Base-by-base conservation (phyloP, 2,329 filamentous ascomycete genomes). In the Colletotrichum spaethianum region DNA sequence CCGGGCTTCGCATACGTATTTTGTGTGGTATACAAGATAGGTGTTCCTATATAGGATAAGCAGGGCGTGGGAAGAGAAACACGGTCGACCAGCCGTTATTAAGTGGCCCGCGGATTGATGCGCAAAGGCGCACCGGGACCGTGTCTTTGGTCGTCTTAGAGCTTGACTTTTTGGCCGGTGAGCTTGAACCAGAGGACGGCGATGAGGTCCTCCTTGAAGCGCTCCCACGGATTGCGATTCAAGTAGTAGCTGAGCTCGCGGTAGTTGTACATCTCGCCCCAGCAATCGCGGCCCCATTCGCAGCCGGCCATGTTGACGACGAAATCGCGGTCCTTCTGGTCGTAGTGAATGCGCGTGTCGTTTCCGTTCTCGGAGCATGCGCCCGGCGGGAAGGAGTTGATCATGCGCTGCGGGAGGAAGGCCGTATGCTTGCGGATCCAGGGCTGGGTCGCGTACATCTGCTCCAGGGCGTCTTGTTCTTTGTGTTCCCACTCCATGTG, bases 401-500 rank as follows among this genome's bases (percentile, higher is more conserved):
- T 94, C 83, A 91, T 93, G 76, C 96, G 93, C 81, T 98, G 96
- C 0, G 93, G 93, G 57, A 98, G 88, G 83, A 99, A 99, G 5
- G 91, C 96, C 3, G 95, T 92, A 77, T 96, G 93, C 67, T 94
- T 91, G 71, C 96, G 91, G 65, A 98, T 91, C 95, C 96, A 99
- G 0, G 96, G 94, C 80, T 98, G 96, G 67, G 93, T 93, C 69
- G 88, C 89, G 84, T 99, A 99, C 74, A 99, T 87, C 83, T 97
- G 93, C 83, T 98, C 95, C 52, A 99, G 85, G 1, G 95, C 94
- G 79, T 98, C 95, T 83, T 99, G 96, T 82, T 99, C 96, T 81
- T 98, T 98, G 86, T 99, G 96, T 79, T 96, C 95, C 96, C 96
- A 99, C 74, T 96, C 90, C 95, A 98, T 98, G 82, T 99, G 96